Percentiles rank a stretch among this genome's conserved stretches.
These are phyloP conservation scores for Dianthus caryophyllus DNA, from an alignment of 148 eudicot genomes.

Conservation along the genomic window DNA sequence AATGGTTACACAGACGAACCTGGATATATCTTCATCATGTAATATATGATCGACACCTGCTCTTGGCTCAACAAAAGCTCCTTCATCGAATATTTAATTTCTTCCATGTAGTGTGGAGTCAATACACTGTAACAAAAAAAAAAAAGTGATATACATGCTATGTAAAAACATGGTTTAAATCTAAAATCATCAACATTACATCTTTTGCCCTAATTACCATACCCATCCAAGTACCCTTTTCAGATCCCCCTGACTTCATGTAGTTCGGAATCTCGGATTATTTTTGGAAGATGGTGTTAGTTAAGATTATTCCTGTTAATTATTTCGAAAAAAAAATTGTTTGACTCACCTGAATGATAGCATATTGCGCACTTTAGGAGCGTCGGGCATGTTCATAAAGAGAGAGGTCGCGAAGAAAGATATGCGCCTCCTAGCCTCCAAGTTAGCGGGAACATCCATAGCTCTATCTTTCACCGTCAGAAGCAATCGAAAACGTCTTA, in stretches of 20 bases:
- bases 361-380: slow-evolving; percentile 96
- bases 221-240: no score
- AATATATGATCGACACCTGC: slow-evolving; percentile 72
- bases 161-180: background rate
- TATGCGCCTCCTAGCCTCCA: slow-evolving; percentile 88
- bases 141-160: slow-evolving; percentile 5
- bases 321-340: slow-evolving; percentile 13
- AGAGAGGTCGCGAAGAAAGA: slow-evolving; percentile 92
- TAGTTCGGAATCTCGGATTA: no score
- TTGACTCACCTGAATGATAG: slow-evolving; percentile 83
- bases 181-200: background rate
- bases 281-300: no score
- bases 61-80: slow-evolving; percentile 75
- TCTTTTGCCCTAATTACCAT: no score
- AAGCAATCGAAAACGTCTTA: slow-evolving; percentile 75
- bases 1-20: slow-evolving; percentile 37
- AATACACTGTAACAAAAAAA: slow-evolving; percentile 66
- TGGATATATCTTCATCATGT: slow-evolving; percentile 92
- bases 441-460: slow-evolving; percentile 75
- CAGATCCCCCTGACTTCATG: no score
- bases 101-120: slow-evolving; percentile 87
- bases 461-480: slow-evolving; percentile 88
- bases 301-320: no score
- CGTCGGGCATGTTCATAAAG: slow-evolving; percentile 87
- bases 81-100: slow-evolving; percentile 66